Conservation (phyloP, 768 basidiomycete genomes). For the Russula foetens region DNA sequence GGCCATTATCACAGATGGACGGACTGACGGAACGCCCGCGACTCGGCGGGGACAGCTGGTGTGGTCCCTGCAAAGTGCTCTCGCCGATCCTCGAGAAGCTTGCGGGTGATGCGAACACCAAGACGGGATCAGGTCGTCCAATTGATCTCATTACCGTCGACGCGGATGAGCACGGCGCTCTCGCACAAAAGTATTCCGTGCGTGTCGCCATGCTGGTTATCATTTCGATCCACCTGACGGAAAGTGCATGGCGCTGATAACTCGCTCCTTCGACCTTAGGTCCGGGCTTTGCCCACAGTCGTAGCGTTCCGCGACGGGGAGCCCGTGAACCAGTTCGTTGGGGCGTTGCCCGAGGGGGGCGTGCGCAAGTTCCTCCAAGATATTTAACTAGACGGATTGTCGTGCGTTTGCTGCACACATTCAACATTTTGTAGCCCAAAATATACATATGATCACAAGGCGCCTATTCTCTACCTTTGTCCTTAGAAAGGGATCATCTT, state of each 20-base stretch:
- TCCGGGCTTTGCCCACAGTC: constrained; percentile 73
- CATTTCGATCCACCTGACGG: neutral
- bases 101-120: constrained; percentile 36
- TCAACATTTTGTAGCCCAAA: neutral
- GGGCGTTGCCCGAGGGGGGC: constrained; percentile 25
- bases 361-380: constrained; percentile 24
- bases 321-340: constrained; percentile 52
- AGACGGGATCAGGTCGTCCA: constrained; percentile 44
- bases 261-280: constrained; percentile 30
- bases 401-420: too few species aligned
- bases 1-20: neutral
- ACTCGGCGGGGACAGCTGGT: constrained; percentile 69
- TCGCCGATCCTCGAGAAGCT: constrained; percentile 61
- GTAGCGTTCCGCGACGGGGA: constrained; percentile 65
- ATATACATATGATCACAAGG: neutral
- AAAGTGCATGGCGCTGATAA: too few species aligned
- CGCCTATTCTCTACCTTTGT: neutral
- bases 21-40: neutral
- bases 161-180: constrained; percentile 42
- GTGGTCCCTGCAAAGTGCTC: constrained; percentile 63
- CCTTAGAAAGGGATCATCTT: neutral
- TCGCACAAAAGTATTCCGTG: constrained; percentile 49
- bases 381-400: constrained; percentile 10
- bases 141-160: constrained; percentile 71
- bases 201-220: neutral